Conservation (phyloP, 495 filamentous ascomycete species). For the Penicillium tannophilum region DNA sequence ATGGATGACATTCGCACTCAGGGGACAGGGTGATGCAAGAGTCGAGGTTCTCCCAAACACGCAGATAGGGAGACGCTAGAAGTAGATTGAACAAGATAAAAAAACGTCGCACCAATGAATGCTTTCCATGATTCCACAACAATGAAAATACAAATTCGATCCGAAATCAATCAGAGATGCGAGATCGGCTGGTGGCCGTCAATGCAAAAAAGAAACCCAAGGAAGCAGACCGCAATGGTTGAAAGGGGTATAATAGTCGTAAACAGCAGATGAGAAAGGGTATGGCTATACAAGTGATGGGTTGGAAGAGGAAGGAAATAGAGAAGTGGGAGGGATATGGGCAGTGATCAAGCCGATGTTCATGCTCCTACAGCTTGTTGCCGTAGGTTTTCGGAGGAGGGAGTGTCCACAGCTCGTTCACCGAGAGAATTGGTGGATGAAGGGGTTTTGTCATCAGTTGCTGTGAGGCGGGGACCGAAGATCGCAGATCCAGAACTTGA, state of each 20-base stretch:
- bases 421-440: conserved; percentile 24
- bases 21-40: background rate
- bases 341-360: background rate
- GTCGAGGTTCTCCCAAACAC: background rate
- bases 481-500: conserved; percentile 13
- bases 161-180: conserved; percentile 12
- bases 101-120: conserved; percentile 1
- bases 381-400: conserved; percentile 31
- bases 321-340: background rate
- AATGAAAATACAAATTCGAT: background rate
- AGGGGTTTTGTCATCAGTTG: conserved; percentile 16
- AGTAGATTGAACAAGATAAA: background rate
- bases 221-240: conserved; percentile 15
- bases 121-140: background rate
- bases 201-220: conserved; percentile 13
- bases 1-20: background rate
- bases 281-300: conserved; percentile 25
- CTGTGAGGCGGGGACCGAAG: conserved; percentile 18
- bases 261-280: conserved; percentile 26
- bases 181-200: conserved; percentile 13
- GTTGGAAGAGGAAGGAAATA: conserved; percentile 7
- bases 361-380: conserved; percentile 38
- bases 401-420: conserved; percentile 23
- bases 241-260: conserved; percentile 34
- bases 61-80: background rate